Evolutionary conservation across 129 eudicot genomes (phyloP).

Genomic region (Mikania micrantha): DNA sequence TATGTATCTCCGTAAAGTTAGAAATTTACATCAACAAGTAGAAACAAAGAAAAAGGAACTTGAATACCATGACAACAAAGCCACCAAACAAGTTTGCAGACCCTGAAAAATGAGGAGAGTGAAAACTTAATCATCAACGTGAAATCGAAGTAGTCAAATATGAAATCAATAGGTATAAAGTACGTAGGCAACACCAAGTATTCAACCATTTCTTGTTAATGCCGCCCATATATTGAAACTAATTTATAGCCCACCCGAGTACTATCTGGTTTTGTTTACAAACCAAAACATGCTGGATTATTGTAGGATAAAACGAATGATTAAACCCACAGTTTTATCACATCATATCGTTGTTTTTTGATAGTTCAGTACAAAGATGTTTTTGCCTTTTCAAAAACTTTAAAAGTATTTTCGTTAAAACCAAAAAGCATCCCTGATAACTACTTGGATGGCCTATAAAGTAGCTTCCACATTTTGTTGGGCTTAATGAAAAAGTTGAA

Average conservation of each 20-base stretch:
- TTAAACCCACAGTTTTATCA: neutral
- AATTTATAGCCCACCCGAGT: neutral
- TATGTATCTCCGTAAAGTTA: neutral
- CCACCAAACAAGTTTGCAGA: slow-evolving; percentile 91
- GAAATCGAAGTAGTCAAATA: slow-evolving; percentile 9
- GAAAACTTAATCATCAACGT: slow-evolving; percentile 12
- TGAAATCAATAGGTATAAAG: neutral
- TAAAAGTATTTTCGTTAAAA: neutral
- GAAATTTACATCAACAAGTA: slow-evolving; percentile 10
- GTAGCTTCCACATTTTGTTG: neutral
- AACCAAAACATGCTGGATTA: neutral
- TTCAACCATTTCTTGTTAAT: neutral
- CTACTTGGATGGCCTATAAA: neutral
- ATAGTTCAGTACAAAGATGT: neutral
- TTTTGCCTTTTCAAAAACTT: neutral
- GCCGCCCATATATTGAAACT: neutral
- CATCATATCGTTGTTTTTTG: neutral
- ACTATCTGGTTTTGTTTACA: neutral
- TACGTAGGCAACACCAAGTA: neutral
- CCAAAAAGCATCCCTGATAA: neutral
- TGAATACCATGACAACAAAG: slow-evolving; percentile 85
- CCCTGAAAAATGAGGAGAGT: slow-evolving; percentile 55
- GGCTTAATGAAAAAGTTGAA: neutral
- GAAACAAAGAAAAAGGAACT: neutral
- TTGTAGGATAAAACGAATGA: neutral